These are phyloP conservation scores for Neurospora sp. DNA, from an alignment of 2,329 filamentous ascomycete species.

Conservation along the genomic window DNA sequence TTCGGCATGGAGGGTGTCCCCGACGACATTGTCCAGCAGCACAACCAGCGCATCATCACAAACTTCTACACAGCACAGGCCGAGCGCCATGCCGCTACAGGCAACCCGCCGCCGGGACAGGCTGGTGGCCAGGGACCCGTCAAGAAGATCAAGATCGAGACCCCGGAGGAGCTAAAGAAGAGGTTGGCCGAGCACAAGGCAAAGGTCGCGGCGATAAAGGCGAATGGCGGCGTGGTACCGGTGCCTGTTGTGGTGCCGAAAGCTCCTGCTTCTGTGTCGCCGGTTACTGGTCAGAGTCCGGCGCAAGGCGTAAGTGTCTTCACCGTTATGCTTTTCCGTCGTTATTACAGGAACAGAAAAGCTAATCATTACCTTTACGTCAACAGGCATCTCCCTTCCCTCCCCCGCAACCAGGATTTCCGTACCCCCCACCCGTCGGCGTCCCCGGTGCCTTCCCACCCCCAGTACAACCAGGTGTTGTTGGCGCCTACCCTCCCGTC, in stretches of 20 bases:
- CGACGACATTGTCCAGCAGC: slow-evolving; percentile 69
- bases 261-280: slow-evolving; percentile 36
- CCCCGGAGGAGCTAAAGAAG: slow-evolving; percentile 67
- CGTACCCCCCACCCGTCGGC: slow-evolving; percentile 12
- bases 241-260: neutral
- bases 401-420: slow-evolving; percentile 27
- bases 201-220: slow-evolving; percentile 51
- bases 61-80: slow-evolving; percentile 80
- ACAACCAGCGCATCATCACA: slow-evolving; percentile 77
- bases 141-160: slow-evolving; percentile 66
- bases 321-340: no score
- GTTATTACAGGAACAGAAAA: no score
- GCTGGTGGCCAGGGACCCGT: slow-evolving; percentile 47
- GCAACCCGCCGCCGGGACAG: slow-evolving; percentile 67
- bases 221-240: slow-evolving; percentile 12
- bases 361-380: slow-evolving; percentile 2
- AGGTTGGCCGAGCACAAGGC: slow-evolving; percentile 69
- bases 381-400: slow-evolving; percentile 34
- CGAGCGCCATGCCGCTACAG: slow-evolving; percentile 70
- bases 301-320: slow-evolving; percentile 39
- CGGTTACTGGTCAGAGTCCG: slow-evolving; percentile 39
- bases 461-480: slow-evolving; percentile 1
- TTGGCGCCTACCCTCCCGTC: slow-evolving; percentile 27
- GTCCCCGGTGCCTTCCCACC: slow-evolving; percentile 8
- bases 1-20: slow-evolving; percentile 98